phyloP scores from a whole-genome alignment of 176 grass and related monocot species.

The Bonia amplexicaulis region DNA sequence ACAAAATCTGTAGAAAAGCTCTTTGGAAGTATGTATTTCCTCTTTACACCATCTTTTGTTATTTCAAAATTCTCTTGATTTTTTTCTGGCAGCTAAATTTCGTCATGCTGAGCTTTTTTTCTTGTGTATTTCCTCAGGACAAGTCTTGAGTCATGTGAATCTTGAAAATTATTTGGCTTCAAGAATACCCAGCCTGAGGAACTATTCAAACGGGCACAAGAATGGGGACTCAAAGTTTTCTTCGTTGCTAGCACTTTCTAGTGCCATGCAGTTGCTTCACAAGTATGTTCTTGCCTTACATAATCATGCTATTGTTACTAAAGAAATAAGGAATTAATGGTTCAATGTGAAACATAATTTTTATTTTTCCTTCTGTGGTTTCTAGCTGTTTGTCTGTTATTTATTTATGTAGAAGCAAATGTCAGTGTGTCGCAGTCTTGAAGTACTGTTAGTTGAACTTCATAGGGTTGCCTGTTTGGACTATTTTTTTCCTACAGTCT shows the following conservation, averaged over 20 bases:
- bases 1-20: conserved; percentile 88
- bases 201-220: conserved; percentile 68
- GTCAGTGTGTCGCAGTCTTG: neutral
- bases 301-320: neutral
- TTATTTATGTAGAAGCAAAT: neutral
- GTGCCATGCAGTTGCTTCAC: conserved; percentile 70
- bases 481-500: neutral
- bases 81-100: conserved; percentile 6
- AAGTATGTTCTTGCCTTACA: conserved; percentile 52
- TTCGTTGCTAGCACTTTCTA: conserved; percentile 65
- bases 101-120: neutral
- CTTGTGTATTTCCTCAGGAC: conserved; percentile 42
- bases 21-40: conserved; percentile 80
- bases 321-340: neutral
- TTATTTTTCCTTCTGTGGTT: neutral
- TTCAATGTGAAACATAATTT: neutral
- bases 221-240: conserved; percentile 45
- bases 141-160: conserved; percentile 68
- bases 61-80: neutral
- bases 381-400: neutral
- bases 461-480: neutral
- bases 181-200: conserved; percentile 57
- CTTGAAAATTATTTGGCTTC: conserved; percentile 78
- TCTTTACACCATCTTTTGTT: conserved; percentile 15
- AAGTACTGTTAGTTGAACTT: neutral